phyloP scores from a whole-genome alignment of 148 eudicot species.

The Fagopyrum esculentum region DNA sequence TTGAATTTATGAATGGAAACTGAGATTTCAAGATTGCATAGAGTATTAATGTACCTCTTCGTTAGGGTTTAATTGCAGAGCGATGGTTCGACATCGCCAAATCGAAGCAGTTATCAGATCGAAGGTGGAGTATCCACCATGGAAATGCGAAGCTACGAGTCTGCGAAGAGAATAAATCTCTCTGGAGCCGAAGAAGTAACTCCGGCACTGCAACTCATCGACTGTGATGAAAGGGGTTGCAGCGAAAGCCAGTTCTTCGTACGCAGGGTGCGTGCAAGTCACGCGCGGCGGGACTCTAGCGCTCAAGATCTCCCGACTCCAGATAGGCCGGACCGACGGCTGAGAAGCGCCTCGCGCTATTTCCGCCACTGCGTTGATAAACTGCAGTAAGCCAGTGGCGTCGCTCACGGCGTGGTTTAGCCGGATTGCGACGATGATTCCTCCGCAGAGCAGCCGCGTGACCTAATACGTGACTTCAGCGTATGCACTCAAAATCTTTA shows the following conservation, averaged over 20 bases:
- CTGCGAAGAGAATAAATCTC: slow-evolving; percentile 14
- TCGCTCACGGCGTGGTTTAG: slow-evolving; percentile 21
- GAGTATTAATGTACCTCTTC: slow-evolving; percentile 13
- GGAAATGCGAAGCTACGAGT: background rate
- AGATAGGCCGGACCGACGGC: slow-evolving; percentile 14
- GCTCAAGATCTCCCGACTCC: slow-evolving; percentile 17
- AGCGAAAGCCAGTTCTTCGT: slow-evolving; percentile 4
- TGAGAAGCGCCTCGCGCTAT: slow-evolving; percentile 7
- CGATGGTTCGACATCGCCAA: slow-evolving; percentile 30
- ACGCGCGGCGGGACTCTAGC: slow-evolving; percentile 17
- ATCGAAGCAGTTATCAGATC: slow-evolving; percentile 22
- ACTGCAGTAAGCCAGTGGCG: background rate
- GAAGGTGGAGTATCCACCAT: slow-evolving; percentile 14
- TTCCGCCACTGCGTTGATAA: slow-evolving; percentile 15
- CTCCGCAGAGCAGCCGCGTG: slow-evolving; percentile 20
- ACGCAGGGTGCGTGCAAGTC: slow-evolving; percentile 13
- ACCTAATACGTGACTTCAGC: slow-evolving; percentile 18
- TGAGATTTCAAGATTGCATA: too few species aligned
- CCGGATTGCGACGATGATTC: slow-evolving; percentile 17
- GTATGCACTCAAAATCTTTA: background rate
- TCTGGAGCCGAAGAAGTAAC: slow-evolving; percentile 15
- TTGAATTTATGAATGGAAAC: too few species aligned
- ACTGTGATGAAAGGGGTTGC: background rate
- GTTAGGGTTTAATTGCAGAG: slow-evolving; percentile 14
- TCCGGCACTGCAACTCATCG: background rate